phyloP scores from a whole-genome alignment of 177 flowering plant genomes.

The Vitis hybrid region DNA sequence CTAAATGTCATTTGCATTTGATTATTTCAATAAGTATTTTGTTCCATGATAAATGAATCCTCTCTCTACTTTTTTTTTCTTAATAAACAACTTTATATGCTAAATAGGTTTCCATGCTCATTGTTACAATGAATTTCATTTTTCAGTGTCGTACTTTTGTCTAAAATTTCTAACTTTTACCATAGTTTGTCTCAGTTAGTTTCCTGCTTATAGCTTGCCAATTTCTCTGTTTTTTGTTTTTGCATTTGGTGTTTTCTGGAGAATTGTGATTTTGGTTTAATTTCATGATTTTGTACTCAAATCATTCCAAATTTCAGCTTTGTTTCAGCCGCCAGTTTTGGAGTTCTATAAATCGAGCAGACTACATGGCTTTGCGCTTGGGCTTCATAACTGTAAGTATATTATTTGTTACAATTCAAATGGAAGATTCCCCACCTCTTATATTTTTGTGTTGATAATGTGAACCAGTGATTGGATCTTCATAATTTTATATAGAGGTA shows the following conservation, averaged over 20 bases:
- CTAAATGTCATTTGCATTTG: background rate
- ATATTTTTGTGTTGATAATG: background rate
- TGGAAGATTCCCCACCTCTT: background rate
- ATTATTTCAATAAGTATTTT: background rate
- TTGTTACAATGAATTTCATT: no score
- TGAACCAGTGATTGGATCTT: background rate
- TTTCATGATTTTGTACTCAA: background rate
- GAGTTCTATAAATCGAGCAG: constrained; percentile 75
- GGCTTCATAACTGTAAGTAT: constrained; percentile 77
- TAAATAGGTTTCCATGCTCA: background rate
- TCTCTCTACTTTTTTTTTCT: background rate
- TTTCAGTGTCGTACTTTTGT: no score
- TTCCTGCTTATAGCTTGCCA: no score
- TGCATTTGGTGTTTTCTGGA: background rate
- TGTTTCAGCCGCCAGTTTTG: constrained; percentile 88
- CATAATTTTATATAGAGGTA: background rate
- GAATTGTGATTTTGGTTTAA: background rate
- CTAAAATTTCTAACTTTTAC: background rate
- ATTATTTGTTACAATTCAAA: background rate
- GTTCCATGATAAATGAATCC: background rate
- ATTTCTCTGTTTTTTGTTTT: background rate
- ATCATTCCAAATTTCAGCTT: constrained; percentile 50
- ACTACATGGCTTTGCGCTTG: constrained; percentile 79
- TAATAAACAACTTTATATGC: background rate
- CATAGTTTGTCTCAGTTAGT: background rate